A percentile compares a stretch with the other conserved stretches of the same genome.
Conservation (phyloP, 805 yeast species). For the Wickerhamiella occidentalis region DNA sequence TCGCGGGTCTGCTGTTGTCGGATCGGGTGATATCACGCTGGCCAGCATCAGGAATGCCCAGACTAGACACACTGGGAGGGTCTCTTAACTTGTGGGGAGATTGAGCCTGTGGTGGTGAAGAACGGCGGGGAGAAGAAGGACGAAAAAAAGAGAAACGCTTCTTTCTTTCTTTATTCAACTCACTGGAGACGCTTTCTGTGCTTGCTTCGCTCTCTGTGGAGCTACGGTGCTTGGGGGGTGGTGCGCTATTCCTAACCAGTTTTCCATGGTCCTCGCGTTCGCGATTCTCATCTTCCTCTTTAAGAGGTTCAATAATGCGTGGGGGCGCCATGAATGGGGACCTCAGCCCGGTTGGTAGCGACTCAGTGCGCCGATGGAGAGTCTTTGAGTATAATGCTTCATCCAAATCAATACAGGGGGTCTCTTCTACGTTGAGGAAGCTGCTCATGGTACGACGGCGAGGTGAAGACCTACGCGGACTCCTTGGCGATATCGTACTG, state of each 20-base stretch:
- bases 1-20: background rate
- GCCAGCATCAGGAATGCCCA: slow-evolving; percentile 15
- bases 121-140: slow-evolving; percentile 8
- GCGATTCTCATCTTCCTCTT: slow-evolving; percentile 21
- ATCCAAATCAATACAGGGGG: slow-evolving; percentile 20
- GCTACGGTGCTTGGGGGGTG: background rate
- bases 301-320: slow-evolving; percentile 19
- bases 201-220: background rate
- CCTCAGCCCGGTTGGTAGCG: slow-evolving; percentile 17
- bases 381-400: slow-evolving; percentile 18
- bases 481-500: slow-evolving; percentile 1
- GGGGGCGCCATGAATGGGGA: slow-evolving; percentile 20
- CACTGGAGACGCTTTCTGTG: background rate
- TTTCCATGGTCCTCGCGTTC: background rate
- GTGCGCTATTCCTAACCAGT: background rate
- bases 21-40: background rate
- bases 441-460: slow-evolving; percentile 9
- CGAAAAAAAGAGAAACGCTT: slow-evolving; percentile 15
- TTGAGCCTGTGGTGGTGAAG: background rate
- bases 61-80: slow-evolving; percentile 14
- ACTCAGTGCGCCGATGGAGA: slow-evolving; percentile 17
- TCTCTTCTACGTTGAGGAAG: slow-evolving; percentile 7
- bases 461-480: slow-evolving; percentile 7
- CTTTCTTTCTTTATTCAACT: background rate
- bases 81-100: slow-evolving; percentile 6